Evolutionary conservation across 768 basidiomycete genomes (phyloP).

Genomic region (Lactarius sp.): DNA sequence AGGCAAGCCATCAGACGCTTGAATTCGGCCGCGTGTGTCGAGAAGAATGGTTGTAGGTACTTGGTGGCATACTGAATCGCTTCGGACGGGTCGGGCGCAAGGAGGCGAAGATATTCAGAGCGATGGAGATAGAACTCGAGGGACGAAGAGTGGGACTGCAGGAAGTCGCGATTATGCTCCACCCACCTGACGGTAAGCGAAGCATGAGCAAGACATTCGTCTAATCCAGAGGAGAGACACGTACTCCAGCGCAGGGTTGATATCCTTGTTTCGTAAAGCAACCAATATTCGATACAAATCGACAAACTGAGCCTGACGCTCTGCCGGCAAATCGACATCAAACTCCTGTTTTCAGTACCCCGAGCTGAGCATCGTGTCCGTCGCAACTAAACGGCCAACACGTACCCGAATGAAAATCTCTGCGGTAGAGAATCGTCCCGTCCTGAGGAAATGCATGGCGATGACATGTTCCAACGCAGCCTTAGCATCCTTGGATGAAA

Average conservation of each 20-base stretch:
- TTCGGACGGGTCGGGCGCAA: slow-evolving; percentile 53
- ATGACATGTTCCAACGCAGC: slow-evolving; percentile 64
- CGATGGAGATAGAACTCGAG: slow-evolving; percentile 90
- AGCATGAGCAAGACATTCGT: slow-evolving; percentile 3
- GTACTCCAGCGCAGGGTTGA: slow-evolving; percentile 74
- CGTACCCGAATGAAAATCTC: slow-evolving; percentile 68
- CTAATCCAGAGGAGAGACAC: slow-evolving; percentile 28
- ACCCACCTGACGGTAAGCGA: slow-evolving; percentile 65
- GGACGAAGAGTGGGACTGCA: slow-evolving; percentile 65
- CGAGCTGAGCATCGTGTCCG: slow-evolving; percentile 10
- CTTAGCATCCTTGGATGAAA: slow-evolving; percentile 54
- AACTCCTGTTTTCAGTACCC: slow-evolving; percentile 51
- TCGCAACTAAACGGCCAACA: slow-evolving; percentile 11
- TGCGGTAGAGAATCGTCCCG: slow-evolving; percentile 74
- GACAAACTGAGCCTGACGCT: slow-evolving; percentile 52
- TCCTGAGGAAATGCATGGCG: slow-evolving; percentile 72
- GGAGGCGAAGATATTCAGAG: slow-evolving; percentile 79
- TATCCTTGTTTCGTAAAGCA: slow-evolving; percentile 59
- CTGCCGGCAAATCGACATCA: slow-evolving; percentile 47
- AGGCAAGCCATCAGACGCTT: slow-evolving; percentile 65
- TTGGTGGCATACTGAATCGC: slow-evolving; percentile 74
- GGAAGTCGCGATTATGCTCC: slow-evolving; percentile 55
- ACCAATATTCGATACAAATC: slow-evolving; percentile 70
- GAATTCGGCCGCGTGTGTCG: slow-evolving; percentile 58
- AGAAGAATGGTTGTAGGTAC: slow-evolving; percentile 58